Evolutionary conservation across 495 filamentous ascomycete genomes (phyloP).

Genomic region (Usnea hakonensis): DNA sequence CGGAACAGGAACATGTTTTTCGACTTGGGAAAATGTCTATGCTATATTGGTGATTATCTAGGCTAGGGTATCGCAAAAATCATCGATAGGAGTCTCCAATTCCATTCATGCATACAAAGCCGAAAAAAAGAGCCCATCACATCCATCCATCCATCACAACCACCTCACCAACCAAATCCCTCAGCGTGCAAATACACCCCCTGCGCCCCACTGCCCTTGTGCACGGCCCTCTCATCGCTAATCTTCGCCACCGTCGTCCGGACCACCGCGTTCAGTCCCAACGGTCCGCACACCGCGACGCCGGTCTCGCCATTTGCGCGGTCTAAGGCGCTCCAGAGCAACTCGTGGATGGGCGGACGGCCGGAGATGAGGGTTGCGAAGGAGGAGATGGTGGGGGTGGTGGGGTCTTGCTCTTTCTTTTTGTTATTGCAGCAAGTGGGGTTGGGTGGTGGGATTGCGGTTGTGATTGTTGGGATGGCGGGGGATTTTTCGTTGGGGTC

Average conservation of each 20-base stretch:
- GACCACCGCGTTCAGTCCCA: constrained; percentile 55
- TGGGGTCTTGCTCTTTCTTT: background rate
- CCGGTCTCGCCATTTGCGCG: constrained; percentile 72
- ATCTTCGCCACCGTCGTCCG: constrained; percentile 59
- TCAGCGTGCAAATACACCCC: constrained; percentile 53
- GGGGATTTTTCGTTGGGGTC: background rate
- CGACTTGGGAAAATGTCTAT: background rate
- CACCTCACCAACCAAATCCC: constrained; percentile 13
- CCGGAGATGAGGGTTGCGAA: constrained; percentile 9
- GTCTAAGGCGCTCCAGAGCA: constrained; percentile 55
- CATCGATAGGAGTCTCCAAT: background rate
- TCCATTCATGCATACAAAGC: too few species aligned
- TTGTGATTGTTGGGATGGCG: background rate
- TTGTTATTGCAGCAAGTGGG: background rate
- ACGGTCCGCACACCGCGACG: constrained; percentile 75
- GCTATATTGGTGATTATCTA: background rate
- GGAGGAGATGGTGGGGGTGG: background rate
- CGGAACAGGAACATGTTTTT: background rate
- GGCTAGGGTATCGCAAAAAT: background rate
- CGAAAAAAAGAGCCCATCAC: background rate
- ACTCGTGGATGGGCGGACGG: constrained; percentile 5
- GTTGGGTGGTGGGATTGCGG: background rate
- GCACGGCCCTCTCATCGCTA: constrained; percentile 80
- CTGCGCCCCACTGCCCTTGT: constrained; percentile 85
- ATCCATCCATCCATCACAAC: background rate